Conservation (phyloP, 2,329 filamentous ascomycete genomes). For the Coniochaeta hoffmannii region DNA sequence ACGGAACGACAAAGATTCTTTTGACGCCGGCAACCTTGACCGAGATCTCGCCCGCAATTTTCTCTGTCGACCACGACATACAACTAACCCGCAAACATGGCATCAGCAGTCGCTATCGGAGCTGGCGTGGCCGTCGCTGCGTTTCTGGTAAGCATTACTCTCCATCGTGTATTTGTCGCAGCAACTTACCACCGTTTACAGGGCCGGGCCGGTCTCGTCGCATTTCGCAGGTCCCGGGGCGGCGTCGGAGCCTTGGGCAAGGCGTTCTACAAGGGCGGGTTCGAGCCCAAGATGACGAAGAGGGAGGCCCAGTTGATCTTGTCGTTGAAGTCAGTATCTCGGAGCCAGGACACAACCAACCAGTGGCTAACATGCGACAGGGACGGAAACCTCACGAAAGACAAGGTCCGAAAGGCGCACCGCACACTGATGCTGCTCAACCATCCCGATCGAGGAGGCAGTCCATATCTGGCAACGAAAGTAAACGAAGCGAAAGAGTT, state of each 20-base stretch:
- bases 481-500: conserved; percentile 98
- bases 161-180: neutral
- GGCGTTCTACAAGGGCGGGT: conserved; percentile 97
- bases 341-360: neutral
- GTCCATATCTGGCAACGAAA: conserved; percentile 93
- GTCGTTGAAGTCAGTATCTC: conserved; percentile 66
- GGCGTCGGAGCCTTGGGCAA: conserved; percentile 76
- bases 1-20: conserved; percentile 4
- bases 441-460: conserved; percentile 94
- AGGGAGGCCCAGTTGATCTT: conserved; percentile 87
- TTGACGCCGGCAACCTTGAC: conserved; percentile 2
- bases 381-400: conserved; percentile 80
- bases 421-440: conserved; percentile 94
- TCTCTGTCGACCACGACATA: neutral
- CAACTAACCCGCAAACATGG: conserved; percentile 35
- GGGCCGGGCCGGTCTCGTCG: conserved; percentile 89
- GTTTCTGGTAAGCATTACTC: conserved; percentile 43
- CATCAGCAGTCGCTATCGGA: conserved; percentile 50
- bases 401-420: conserved; percentile 92
- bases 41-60: too few relatives aligned
- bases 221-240: conserved; percentile 73
- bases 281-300: conserved; percentile 89
- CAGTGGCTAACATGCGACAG: conserved; percentile 35
- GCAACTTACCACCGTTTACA: conserved; percentile 29
- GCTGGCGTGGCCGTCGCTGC: conserved; percentile 57